Evolutionary conservation across 164 flowering plant genomes (phyloP), one percentile per base, ranked within the genome.

Genomic region (Hamamelis virginiana): DNA sequence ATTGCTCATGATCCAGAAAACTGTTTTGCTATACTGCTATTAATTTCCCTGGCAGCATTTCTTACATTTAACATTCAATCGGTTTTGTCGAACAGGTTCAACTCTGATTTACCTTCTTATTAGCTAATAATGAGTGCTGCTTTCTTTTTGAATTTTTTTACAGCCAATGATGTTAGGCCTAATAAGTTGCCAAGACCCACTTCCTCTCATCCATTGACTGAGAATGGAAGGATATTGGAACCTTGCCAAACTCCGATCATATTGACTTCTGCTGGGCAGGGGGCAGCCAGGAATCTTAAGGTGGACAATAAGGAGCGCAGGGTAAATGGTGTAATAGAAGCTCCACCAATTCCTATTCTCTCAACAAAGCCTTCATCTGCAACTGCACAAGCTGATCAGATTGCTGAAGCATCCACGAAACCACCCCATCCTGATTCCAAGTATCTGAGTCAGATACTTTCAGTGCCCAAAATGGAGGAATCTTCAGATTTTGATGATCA

Each of bases 361-460:
- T 26, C 72, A 41, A 28, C 69, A 51, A 73, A 65, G 69, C 72
- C 59, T 15, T 63, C 68, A 0, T 18, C 66, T 10, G 45, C 73
- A 43, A 47, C 67, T 56, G 60, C 61, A 57, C 71, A 70, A 64
- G 78, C 74, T 67, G 71, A 65, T 72, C 84, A 74, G 69, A 75
- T 66, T 45, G 77, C 78, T 65, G 84, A 75, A 80, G 71, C 80
- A 68, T 55, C 81, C 38, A 47, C 53, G 13, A 85, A 70, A 75
- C 84, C 86, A 8, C 90, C 95, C 22, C 97, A 92, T 81, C 95
- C 91, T 33, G 97, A 92, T 77, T 58, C 78, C 41, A 81, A 83
- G 69, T 85, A 82, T 70, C 71, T 92, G 56, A 78, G 64, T 65
- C 77, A 83, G 71, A 71, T 92, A 59, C 84, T 84, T 65, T 25